phyloP scores from a whole-genome alignment of 2,329 filamentous ascomycete genomes.

The Cladosporium sp. region DNA sequence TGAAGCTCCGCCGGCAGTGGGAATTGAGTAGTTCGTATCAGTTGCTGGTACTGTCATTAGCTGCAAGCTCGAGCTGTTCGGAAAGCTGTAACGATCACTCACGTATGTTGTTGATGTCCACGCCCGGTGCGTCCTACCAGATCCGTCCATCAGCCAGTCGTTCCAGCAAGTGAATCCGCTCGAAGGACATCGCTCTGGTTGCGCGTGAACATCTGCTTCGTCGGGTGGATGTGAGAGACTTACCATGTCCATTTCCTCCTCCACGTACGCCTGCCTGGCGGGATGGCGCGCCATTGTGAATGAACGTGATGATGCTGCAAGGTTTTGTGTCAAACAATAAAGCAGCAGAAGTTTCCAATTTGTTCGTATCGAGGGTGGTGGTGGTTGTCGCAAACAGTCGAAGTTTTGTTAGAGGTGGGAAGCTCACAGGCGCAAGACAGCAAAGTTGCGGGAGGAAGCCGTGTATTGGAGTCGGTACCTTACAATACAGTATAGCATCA shows the following conservation, averaged over 20 bases:
- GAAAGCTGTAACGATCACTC: constrained; percentile 41
- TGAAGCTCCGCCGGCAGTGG: constrained; percentile 67
- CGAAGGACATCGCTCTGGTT: constrained; percentile 28
- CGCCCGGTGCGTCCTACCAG: constrained; percentile 56
- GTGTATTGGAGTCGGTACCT: background rate
- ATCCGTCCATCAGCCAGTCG: constrained; percentile 31
- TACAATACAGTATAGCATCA: background rate
- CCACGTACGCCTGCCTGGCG: constrained; percentile 88
- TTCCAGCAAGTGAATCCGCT: constrained; percentile 21
- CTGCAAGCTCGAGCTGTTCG: background rate
- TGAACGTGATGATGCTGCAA: background rate
- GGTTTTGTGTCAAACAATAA: rapidly evolving
- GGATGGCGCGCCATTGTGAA: constrained; percentile 68
- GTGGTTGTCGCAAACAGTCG: constrained; percentile 9
- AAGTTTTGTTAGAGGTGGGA: constrained; percentile 3
- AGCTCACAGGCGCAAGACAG: background rate
- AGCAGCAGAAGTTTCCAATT: background rate
- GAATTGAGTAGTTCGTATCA: constrained; percentile 85
- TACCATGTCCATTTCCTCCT: constrained; percentile 61
- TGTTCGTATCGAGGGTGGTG: background rate
- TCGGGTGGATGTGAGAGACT: constrained; percentile 16
- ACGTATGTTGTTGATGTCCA: constrained; percentile 66
- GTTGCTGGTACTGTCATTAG: constrained; percentile 48
- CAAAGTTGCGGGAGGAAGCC: constrained; percentile 13
- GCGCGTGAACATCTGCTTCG: constrained; percentile 38